Base-by-base conservation (phyloP, 169 alveolate genomes). In the Plasmodium reichenowi region DNA sequence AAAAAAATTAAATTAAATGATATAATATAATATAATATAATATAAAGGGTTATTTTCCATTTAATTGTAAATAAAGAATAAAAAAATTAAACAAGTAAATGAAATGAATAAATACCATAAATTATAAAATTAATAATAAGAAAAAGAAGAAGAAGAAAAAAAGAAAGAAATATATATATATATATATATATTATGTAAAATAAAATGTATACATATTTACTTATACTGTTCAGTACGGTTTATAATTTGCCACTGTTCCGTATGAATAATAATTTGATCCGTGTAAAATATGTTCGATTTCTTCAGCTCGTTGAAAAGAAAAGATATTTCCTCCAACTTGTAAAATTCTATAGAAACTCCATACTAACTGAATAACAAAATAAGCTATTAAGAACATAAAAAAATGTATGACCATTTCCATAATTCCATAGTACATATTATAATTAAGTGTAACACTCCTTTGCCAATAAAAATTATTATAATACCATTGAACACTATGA, bases 401-500 rank as follows among this genome's bases (percentile, higher is more conserved):
- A 10, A 80, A 22, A 32, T 80, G 90, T 54, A 68, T 48, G 52
- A 22, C 70, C 83, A 80, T 80, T 68, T 80, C 90, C 24, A 80
- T 47, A 17, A 80, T 66, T 5, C 90, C 90, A 68, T 80, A 80
- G 45, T 67, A 80, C 60, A 80, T 66, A 59, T 67, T 71, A 43
- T 80, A 80, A 68, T 80, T 80, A 43, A 52, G 70, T 12, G 67
- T 20, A 5, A 80, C 70, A 56, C 70, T 80, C 38, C 90, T 38
- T 32, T 80, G 90, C 90, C 90, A 80, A 67, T 80, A 32, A 60
- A 80, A 80, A 43, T 80, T 80, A n/a, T 80, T 80, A 20, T 54
- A 80, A 56, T 80, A 80, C 90, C 90, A 80, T 52, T 80, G 90
- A 17, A 80, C 83, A 47, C 90, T 80, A 62, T 80, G 90, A n/a